A percentile compares a stretch with the other conserved stretches of the same genome.
Conservation (phyloP, 257 asterid genomes). For the Verbascum thapsus region DNA sequence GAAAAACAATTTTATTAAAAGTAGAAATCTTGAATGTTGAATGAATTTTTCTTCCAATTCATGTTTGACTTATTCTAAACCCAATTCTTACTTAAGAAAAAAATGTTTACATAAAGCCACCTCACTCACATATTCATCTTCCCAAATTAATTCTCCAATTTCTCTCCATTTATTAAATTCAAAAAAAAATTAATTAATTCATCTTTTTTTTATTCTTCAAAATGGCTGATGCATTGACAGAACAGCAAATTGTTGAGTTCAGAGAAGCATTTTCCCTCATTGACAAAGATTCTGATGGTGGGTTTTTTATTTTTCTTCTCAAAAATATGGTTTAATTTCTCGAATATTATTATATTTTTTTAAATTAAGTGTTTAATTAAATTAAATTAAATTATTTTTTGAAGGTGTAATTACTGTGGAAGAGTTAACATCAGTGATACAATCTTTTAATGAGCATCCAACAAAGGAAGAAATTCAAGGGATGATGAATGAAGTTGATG, state of each 20-base stretch:
- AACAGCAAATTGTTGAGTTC: conserved; percentile 56
- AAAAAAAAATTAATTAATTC: not conserved
- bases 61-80: conserved; percentile 16
- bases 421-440: conserved; percentile 53
- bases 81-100: not conserved
- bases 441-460: conserved; percentile 54
- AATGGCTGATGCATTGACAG: conserved; percentile 56
- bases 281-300: conserved; percentile 64
- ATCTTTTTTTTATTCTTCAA: not conserved
- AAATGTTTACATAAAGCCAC: no score
- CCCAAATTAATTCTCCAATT: not conserved
- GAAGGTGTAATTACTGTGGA: conserved; percentile 58
- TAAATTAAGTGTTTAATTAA: not conserved
- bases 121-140: not conserved
- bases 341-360: not conserved
- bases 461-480: conserved; percentile 58
- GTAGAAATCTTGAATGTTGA: conserved; percentile 6
- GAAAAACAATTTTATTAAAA: conserved; percentile 16
- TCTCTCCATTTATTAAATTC: not conserved
- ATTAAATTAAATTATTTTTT: not conserved
- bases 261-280: conserved; percentile 58
- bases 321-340: no score
- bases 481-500: conserved; percentile 56
- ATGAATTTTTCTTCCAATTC: not conserved
- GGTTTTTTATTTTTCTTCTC: no score